A percentile compares a stretch with the other conserved stretches of the same genome.
These are phyloP conservation scores for Alloascoidea africana DNA, from an alignment of 805 yeast species.

Conservation along the genomic window DNA sequence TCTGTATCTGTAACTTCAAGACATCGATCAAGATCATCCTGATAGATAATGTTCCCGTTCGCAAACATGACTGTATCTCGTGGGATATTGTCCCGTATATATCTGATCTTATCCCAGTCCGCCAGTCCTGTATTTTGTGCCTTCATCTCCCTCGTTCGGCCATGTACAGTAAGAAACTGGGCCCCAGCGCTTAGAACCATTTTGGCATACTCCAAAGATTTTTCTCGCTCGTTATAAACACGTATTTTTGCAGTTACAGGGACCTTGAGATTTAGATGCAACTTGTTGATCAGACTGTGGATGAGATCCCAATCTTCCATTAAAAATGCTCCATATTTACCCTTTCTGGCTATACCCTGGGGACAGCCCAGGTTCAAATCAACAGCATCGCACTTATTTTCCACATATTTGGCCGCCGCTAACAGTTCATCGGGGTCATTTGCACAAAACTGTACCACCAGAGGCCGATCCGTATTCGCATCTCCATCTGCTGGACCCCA, in stretches of 20 bases:
- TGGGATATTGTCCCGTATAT: conserved; percentile 58
- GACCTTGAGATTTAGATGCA: conserved; percentile 60
- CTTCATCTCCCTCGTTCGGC: conserved; percentile 93
- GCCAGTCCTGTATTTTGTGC: conserved; percentile 95
- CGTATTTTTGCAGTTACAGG: conserved; percentile 96
- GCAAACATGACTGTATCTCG: conserved; percentile 77
- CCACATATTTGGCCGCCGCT: conserved; percentile 68
- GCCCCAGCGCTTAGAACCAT: conserved; percentile 91
- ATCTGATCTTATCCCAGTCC: conserved; percentile 72
- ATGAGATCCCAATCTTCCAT: conserved; percentile 96
- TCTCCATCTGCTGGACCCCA: conserved; percentile 59
- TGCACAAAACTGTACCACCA: conserved; percentile 92
- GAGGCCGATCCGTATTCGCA: conserved; percentile 54
- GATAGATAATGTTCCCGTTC: conserved; percentile 88
- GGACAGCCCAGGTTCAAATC: conserved; percentile 96
- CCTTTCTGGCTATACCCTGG: conserved; percentile 91
- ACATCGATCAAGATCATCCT: conserved; percentile 69
- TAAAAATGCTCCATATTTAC: conserved; percentile 87
- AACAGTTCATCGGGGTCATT: conserved; percentile 80
- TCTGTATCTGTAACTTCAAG: conserved; percentile 52
- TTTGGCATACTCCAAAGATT: conserved; percentile 73
- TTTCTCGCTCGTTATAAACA: conserved; percentile 71
- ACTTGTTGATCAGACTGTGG: conserved; percentile 47
- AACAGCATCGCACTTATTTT: conserved; percentile 83
- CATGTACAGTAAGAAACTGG: conserved; percentile 87